Conservation (phyloP, 208 protist genomes). For the Trypanosoma caninum region DNA sequence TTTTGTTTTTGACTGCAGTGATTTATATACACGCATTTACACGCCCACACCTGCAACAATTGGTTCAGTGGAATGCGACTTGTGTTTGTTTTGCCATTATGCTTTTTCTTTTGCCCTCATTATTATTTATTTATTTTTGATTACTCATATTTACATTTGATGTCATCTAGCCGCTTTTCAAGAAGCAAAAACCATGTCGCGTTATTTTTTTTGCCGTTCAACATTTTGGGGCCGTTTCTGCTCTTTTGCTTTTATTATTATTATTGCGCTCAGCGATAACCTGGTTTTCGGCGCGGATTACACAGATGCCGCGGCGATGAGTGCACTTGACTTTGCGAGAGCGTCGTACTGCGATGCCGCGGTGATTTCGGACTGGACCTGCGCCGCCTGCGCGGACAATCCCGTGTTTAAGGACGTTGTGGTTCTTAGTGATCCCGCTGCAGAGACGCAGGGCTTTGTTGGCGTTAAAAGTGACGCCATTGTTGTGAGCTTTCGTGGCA, state of each 20-base stretch:
- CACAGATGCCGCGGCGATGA: conserved; percentile 8
- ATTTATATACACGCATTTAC: too few relatives aligned
- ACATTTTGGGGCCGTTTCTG: not conserved
- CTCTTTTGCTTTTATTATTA: not conserved
- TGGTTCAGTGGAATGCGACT: too few relatives aligned
- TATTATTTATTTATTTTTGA: too few relatives aligned
- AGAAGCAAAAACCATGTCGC: too few relatives aligned
- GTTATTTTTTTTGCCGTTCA: too few relatives aligned
- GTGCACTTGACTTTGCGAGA: conserved; percentile 45
- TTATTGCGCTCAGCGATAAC: not conserved
- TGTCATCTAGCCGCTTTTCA: too few relatives aligned
- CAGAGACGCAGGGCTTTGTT: conserved; percentile 31
- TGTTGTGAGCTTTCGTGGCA: conserved; percentile 62
- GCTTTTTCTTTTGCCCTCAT: too few relatives aligned
- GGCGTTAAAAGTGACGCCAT: conserved; percentile 29
- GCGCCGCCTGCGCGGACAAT: conserved; percentile 21
- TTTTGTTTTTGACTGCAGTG: too few relatives aligned
- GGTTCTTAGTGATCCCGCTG: conserved; percentile 34
- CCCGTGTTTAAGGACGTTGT: conserved; percentile 27
- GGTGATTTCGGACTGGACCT: conserved; percentile 31
- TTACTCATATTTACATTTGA: too few relatives aligned
- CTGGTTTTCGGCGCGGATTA: not conserved
- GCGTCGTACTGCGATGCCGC: conserved; percentile 40
- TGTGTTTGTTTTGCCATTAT: too few relatives aligned
- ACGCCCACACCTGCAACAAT: too few relatives aligned